Conservation (phyloP, 2,329 filamentous ascomycete genomes). For the Alternaria sp. region DNA sequence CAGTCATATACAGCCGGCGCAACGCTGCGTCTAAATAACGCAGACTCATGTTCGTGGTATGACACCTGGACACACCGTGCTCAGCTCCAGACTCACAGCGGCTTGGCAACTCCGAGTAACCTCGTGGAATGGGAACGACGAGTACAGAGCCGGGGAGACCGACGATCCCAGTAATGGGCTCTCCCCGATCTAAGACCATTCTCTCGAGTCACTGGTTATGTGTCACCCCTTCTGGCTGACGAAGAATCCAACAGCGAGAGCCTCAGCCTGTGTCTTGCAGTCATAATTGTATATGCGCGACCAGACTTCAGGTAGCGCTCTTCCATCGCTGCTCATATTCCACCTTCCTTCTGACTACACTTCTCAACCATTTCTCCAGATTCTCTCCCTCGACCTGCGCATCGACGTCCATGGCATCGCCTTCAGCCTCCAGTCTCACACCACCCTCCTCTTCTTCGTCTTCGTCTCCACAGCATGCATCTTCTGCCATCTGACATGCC, state of each 20-base stretch:
- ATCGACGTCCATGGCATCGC: slow-evolving; percentile 49
- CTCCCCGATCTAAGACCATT: not conserved
- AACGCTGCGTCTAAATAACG: not conserved
- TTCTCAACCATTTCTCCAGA: slow-evolving; percentile 49
- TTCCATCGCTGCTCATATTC: slow-evolving; percentile 51
- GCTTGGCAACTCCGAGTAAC: not conserved
- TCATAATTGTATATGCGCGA: not conserved
- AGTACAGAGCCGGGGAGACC: not conserved
- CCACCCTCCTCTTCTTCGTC: slow-evolving; percentile 47
- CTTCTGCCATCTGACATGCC: slow-evolving; percentile 68
- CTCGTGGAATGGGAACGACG: not conserved
- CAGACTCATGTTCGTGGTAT: not conserved
- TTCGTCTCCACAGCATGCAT: slow-evolving; percentile 65
- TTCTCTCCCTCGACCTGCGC: slow-evolving; percentile 36
- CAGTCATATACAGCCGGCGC: not conserved
- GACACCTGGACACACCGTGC: not conserved
- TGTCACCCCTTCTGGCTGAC: not conserved
- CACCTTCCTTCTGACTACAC: slow-evolving; percentile 50
- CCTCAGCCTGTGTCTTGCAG: not conserved
- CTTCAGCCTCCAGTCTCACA: slow-evolving; percentile 36
- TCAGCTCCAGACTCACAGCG: not conserved
- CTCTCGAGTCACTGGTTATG: not conserved
- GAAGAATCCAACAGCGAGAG: not conserved
- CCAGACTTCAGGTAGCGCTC: slow-evolving; percentile 38
- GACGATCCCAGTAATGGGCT: not conserved